phyloP scores from a whole-genome alignment of 176 grass and related monocot genomes.

The Thalia dealbata region DNA sequence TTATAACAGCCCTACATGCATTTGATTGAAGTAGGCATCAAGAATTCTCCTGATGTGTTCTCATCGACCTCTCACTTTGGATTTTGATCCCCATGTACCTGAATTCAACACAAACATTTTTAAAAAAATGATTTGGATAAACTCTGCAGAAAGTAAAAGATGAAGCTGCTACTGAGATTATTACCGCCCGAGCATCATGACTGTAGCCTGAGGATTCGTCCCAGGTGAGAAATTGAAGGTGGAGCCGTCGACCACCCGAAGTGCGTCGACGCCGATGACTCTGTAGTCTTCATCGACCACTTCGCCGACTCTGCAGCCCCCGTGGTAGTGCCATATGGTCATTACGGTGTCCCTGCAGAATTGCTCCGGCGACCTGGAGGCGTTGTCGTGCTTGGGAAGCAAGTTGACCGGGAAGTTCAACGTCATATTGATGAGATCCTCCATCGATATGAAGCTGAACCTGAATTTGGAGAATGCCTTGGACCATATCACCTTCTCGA shows the following conservation, averaged over 20 bases:
- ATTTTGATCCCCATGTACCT: constrained; percentile 1
- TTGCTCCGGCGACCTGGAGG: not conserved
- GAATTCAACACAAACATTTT: not conserved
- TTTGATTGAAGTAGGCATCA: not conserved
- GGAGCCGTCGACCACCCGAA: constrained; percentile 5
- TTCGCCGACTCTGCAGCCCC: constrained; percentile 1
- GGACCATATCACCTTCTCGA: constrained; percentile 28
- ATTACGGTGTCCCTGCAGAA: constrained; percentile 6
- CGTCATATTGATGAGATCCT: not conserved
- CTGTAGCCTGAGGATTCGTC: constrained; percentile 7
- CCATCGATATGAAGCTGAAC: not conserved
- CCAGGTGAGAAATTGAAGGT: constrained; percentile 6
- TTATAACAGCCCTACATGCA: no score
- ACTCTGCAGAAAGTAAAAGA: not conserved
- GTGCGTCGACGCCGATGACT: constrained; percentile 1
- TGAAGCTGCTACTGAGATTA: not conserved
- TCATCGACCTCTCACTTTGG: not conserved
- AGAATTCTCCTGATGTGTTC: not conserved
- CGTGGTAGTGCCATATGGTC: constrained; percentile 17
- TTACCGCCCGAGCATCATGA: constrained; percentile 18
- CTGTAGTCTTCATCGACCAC: constrained; percentile 3
- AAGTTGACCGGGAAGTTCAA: not conserved
- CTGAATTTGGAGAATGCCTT: constrained; percentile 11
- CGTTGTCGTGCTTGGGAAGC: not conserved
- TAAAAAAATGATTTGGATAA: no score